phyloP scores from a whole-genome alignment of 78 protist species.

The Monocercomonoides exilis region DNA sequence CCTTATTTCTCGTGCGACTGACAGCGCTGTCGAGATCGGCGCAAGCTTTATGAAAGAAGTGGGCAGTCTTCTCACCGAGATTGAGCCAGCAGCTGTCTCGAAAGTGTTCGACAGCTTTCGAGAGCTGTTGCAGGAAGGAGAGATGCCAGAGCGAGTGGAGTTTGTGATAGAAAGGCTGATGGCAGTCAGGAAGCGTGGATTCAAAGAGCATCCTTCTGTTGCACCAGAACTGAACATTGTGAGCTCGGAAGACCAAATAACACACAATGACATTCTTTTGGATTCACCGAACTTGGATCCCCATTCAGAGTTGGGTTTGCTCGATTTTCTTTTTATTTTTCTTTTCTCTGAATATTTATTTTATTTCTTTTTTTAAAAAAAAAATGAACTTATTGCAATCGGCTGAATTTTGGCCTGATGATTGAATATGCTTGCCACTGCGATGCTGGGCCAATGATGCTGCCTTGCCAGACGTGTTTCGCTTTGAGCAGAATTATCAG shows the following conservation, averaged over 20 bases:
- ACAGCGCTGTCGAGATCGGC: slow-evolving; percentile 81
- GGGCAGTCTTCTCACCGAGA: slow-evolving; percentile 54
- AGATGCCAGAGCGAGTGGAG: slow-evolving; percentile 72
- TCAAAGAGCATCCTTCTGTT: slow-evolving; percentile 43
- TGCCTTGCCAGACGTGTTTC: slow-evolving; percentile 65
- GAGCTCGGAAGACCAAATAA: slow-evolving; percentile 84
- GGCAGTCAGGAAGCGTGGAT: slow-evolving; percentile 46
- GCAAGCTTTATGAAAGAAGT: slow-evolving; percentile 57
- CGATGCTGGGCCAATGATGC: too few relatives aligned
- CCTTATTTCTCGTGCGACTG: slow-evolving; percentile 83
- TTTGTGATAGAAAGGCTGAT: slow-evolving; percentile 79
- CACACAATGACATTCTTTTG: slow-evolving; percentile 68
- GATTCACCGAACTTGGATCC: slow-evolving; percentile 27
- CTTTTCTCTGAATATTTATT: too few relatives aligned
- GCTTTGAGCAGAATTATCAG: slow-evolving; percentile 63
- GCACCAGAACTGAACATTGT: slow-evolving; percentile 77
- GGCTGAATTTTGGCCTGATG: too few relatives aligned
- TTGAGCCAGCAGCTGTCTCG: slow-evolving; percentile 17
- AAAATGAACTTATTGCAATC: too few relatives aligned
- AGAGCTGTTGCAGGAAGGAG: slow-evolving; percentile 79
- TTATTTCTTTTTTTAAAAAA: too few relatives aligned
- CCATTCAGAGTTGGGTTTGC: background rate
- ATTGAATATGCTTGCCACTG: too few relatives aligned
- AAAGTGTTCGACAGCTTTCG: slow-evolving; percentile 66
- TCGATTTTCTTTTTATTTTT: background rate